phyloP scores from a whole-genome alignment of 2,329 filamentous ascomycete species.

The Colletotrichum sp. region DNA sequence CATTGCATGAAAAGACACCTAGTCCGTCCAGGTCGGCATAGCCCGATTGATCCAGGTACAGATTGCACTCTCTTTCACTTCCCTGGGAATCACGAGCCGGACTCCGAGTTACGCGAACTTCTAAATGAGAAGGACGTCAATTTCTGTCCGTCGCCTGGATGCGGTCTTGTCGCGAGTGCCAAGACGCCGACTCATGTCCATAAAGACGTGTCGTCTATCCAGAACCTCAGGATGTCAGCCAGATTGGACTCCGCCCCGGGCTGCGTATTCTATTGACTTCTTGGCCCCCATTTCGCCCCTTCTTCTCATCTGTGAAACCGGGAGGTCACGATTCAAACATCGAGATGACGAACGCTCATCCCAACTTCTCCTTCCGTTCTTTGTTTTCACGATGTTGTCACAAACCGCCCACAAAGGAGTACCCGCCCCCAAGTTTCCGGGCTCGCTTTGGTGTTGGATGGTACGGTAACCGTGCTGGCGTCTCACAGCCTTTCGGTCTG shows the following conservation, averaged over 20 bases:
- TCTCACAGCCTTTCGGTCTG: neutral
- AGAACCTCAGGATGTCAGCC: neutral
- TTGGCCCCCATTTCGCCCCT: conserved; percentile 10
- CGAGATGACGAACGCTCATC: conserved; percentile 9
- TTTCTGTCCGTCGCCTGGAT: neutral
- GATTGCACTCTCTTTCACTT: neutral
- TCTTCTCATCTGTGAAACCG: conserved; percentile 2
- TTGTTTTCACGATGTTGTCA: neutral
- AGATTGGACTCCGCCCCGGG: neutral
- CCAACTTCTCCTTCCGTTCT: neutral
- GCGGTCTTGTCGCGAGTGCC: neutral
- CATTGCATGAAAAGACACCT: neutral
- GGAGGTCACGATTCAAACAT: neutral
- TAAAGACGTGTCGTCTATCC: neutral
- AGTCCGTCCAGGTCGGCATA: neutral
- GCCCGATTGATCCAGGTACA: neutral
- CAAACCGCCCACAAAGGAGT: neutral
- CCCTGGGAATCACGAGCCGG: neutral
- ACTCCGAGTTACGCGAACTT: neutral
- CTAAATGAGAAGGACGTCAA: neutral
- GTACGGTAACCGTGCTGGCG: neutral
- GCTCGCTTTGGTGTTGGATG: neutral
- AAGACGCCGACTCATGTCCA: neutral
- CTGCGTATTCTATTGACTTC: neutral
- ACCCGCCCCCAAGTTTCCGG: conserved; percentile 13